A percentile compares a stretch with the other conserved stretches of the same genome.
Evolutionary conservation across 805 yeast species (phyloP).

Genomic region (Lipomyces spencermartinsiae): DNA sequence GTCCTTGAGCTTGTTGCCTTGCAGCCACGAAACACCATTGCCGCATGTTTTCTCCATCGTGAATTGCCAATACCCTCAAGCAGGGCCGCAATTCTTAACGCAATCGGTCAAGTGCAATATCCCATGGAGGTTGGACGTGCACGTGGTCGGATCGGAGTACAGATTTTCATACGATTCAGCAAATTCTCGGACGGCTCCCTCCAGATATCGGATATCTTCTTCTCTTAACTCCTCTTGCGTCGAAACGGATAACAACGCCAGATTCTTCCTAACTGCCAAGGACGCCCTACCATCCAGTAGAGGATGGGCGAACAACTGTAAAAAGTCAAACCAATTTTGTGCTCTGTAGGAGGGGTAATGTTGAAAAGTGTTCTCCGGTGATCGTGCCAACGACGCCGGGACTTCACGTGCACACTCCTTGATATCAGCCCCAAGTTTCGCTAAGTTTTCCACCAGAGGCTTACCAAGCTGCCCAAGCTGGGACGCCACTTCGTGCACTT

Average conservation of each 20-base stretch:
- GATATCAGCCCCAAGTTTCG: neutral
- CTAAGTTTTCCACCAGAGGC: neutral
- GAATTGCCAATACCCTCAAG: neutral
- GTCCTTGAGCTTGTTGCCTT: too few relatives aligned
- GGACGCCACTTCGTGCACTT: neutral
- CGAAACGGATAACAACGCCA: neutral
- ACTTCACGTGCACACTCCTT: neutral
- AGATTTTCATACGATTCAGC: neutral
- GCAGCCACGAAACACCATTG: neutral
- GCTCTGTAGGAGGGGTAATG: neutral
- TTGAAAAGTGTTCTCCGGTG: neutral
- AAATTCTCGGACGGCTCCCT: neutral
- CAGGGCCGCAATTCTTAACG: too few relatives aligned
- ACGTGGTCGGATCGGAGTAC: neutral
- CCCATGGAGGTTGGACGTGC: neutral
- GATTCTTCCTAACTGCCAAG: neutral
- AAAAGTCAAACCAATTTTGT: constrained; percentile 2
- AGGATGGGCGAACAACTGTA: neutral
- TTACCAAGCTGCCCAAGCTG: neutral
- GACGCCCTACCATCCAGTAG: constrained; percentile 2
- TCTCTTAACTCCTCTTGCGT: neutral
- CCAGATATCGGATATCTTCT: neutral
- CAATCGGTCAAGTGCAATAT: too few relatives aligned
- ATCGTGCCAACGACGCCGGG: neutral
- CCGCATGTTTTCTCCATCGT: neutral